Evolutionary conservation across 306 rosid genomes (phyloP), one percentile per base, ranked within the genome.

Genomic region (Corylus americana): DNA sequence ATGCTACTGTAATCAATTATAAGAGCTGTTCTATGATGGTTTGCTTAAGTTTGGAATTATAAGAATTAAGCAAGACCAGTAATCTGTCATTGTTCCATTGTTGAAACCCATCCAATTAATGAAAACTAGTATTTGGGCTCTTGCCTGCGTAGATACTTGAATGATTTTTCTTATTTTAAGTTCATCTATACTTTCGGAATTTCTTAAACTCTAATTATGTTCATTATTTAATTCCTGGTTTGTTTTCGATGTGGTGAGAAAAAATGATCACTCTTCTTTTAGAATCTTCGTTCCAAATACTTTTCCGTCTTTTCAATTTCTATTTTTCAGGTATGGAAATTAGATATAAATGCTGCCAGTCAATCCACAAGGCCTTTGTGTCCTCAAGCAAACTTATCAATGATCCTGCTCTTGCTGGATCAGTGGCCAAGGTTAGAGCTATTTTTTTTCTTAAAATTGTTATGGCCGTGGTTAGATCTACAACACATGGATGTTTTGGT

Each of bases 241-340:
- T 82, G 47, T 61, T 51, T 76, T 54, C 6, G 55, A 47, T 17
- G 22, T 58, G 35, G 25, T 18, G 51, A 18, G 51, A 8, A 9
- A 11, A 55, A 29, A 47, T 67, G 6, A 74, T 12, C 14, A 17
- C 37, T 35, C 68, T 25, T 55, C 16, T 48, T 51, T 17, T 39
- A 12, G 22, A 57, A 45, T 68, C 50, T 45, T 4, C 55, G 1
- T 37, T 62, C 79, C 75, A 62, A 37, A 67, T 80, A 55, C 37
- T 62, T 78, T 74, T 35, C 61, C 45, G 25, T 8, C 64, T 54
- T 12, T 1, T 17, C 16, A 62, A 35, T 12, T 63, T 48, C 48
- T 64, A n/a, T 74, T 79, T 42, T 84, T 55, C 86, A 93, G 99
- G 96, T 53, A 95, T 95, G 99, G 99, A 95, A 83, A 88, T 91